Percentiles rank a stretch among this genome's conserved stretches.
These are phyloP conservation scores for Blastobotrys muscicola DNA, from an alignment of 805 yeast species.

Conservation along the genomic window DNA sequence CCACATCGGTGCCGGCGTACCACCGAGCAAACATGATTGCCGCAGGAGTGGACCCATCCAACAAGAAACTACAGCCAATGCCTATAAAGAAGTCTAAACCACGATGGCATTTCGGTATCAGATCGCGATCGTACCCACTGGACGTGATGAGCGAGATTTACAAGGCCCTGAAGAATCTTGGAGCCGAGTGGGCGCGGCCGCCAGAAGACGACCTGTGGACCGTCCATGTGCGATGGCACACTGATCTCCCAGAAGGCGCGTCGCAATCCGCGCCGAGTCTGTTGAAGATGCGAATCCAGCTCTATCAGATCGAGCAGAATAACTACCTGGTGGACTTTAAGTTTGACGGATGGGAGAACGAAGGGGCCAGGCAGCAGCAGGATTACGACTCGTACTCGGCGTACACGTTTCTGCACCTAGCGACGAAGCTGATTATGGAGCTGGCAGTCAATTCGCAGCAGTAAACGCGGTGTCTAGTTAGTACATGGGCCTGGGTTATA, in stretches of 20 bases:
- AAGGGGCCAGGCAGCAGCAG: conserved; percentile 9
- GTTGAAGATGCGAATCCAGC: conserved; percentile 95
- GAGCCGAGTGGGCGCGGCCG: conserved; percentile 97
- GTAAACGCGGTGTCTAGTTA: too few relatives aligned
- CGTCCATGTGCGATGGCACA: conserved; percentile 88
- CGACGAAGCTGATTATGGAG: conserved; percentile 90
- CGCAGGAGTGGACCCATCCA: conserved; percentile 39
- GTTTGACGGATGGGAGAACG: conserved; percentile 77
- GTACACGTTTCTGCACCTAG: conserved; percentile 87
- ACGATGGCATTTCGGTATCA: conserved; percentile 97
- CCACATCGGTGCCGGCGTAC: conserved; percentile 88
- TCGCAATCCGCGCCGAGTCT: conserved; percentile 20
- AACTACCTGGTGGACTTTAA: conserved; percentile 94
- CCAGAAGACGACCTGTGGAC: conserved; percentile 95
- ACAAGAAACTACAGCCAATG: conserved; percentile 30
- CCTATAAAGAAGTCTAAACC: conserved; percentile 81
- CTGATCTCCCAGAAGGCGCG: conserved; percentile 24
- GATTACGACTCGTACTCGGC: conserved; percentile 89
- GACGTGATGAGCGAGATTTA: conserved; percentile 99
- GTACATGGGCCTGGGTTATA: too few relatives aligned
- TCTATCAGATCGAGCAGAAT: conserved; percentile 91
- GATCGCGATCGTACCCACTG: conserved; percentile 90
- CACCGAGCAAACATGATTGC: conserved; percentile 87
- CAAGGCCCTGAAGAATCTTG: conserved; percentile 82
- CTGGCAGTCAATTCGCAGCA: conserved; percentile 84